A percentile compares a stretch with the other conserved stretches of the same genome.
These are phyloP conservation scores for Fusarium gaditjirri DNA, from an alignment of 2,329 filamentous ascomycete genomes.

Conservation along the genomic window DNA sequence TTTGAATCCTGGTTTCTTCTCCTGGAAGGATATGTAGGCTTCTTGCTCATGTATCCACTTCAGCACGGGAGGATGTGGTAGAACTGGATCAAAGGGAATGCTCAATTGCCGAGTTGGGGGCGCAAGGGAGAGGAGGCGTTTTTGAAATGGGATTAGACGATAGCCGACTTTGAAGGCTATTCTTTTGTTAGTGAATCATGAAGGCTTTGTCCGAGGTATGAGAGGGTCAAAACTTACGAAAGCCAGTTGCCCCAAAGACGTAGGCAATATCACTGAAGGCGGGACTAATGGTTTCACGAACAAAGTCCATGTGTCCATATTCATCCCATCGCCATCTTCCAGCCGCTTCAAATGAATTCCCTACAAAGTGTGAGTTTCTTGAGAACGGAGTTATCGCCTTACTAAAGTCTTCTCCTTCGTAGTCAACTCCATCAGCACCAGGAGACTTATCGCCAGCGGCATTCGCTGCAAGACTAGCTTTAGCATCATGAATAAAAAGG, in stretches of 20 bases:
- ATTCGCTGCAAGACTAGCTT: not conserved
- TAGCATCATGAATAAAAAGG: not conserved
- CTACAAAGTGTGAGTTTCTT: not conserved
- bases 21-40: not conserved
- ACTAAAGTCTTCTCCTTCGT: not conserved
- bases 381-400: not conserved
- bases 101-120: not conserved
- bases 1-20: not conserved
- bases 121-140: not conserved
- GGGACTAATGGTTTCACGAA: not conserved
- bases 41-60: not conserved
- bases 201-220: not conserved
- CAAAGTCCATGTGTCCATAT: not conserved
- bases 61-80: not conserved
- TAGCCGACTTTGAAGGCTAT: not conserved
- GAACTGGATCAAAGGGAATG: not conserved
- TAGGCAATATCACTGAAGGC: not conserved
- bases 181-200: not conserved
- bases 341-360: not conserved
- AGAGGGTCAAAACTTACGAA: not conserved
- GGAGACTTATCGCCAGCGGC: not conserved
- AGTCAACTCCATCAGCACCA: not conserved
- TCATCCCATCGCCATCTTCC: not conserved
- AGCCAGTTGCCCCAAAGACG: not conserved
- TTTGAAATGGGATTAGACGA: not conserved